Conservation (phyloP, 768 basidiomycete species). For the Russula olivacea region DNA sequence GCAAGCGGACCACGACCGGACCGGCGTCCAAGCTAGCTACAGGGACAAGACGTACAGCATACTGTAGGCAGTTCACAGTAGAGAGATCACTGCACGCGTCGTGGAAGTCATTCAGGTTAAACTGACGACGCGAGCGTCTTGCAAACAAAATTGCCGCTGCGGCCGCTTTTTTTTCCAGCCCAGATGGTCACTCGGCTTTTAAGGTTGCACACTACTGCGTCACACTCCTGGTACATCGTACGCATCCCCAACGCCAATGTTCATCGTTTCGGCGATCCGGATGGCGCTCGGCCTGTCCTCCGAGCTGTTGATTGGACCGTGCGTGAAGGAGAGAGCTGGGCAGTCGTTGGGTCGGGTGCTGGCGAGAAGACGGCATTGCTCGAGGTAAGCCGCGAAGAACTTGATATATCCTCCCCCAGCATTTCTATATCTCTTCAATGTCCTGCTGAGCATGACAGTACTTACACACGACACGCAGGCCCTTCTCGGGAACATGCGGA, state of each 20-base stretch:
- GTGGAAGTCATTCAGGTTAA: not conserved
- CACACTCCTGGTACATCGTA: not conserved
- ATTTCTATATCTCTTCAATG: not conserved
- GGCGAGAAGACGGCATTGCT: conserved; percentile 58
- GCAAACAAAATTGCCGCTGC: not conserved
- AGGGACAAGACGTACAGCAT: no score
- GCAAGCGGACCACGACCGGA: no score
- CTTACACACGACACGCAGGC: conserved; percentile 37
- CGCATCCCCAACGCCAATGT: conserved; percentile 45
- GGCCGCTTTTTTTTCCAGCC: not conserved
- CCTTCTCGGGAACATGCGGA: conserved; percentile 63
- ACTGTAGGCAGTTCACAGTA: no score
- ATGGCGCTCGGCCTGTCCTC: conserved; percentile 43
- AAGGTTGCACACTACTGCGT: not conserved
- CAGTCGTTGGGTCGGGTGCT: conserved; percentile 59
- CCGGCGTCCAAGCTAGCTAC: no score
- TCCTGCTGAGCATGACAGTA: not conserved
- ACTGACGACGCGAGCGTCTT: not conserved
- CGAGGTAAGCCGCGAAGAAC: conserved; percentile 45
- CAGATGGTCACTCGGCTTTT: not conserved
- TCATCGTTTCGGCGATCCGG: conserved; percentile 54
- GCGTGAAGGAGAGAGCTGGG: conserved; percentile 64
- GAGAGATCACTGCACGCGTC: no score
- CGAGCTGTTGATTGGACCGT: conserved; percentile 54
- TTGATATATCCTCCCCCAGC: not conserved